These are phyloP conservation scores for Rhizopogon rudus DNA, from an alignment of 768 basidiomycete species.

Conservation along the genomic window DNA sequence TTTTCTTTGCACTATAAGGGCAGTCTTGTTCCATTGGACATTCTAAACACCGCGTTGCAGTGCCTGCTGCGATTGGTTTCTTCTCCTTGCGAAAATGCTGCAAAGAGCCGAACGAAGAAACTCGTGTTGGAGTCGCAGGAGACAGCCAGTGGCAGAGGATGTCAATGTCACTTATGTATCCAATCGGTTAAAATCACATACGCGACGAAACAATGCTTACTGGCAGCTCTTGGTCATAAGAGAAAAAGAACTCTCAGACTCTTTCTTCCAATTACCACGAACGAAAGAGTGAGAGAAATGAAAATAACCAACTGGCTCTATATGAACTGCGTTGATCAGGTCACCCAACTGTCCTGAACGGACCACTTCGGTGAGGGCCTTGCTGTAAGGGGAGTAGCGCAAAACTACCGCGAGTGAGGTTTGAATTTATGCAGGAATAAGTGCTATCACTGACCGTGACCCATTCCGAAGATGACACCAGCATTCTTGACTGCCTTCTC, in stretches of 20 bases:
- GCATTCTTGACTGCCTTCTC: slow-evolving; percentile 64
- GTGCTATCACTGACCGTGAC: slow-evolving; percentile 56
- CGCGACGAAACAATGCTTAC: slow-evolving; percentile 36
- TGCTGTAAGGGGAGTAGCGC: slow-evolving; percentile 82
- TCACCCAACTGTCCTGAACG: slow-evolving; percentile 68
- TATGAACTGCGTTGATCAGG: slow-evolving; percentile 76
- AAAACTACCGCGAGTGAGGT: slow-evolving; percentile 47
- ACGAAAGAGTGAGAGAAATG: slow-evolving; percentile 92
- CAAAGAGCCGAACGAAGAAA: slow-evolving; percentile 85
- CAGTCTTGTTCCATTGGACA: slow-evolving; percentile 71
- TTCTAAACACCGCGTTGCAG: slow-evolving; percentile 68
- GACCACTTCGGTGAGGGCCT: slow-evolving; percentile 63
- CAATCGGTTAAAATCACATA: slow-evolving; percentile 2
- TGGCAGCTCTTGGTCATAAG: slow-evolving; percentile 91
- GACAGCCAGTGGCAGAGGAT: slow-evolving; percentile 74
- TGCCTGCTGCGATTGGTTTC: slow-evolving; percentile 68
- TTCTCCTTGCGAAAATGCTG: slow-evolving; percentile 71
- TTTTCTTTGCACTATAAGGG: slow-evolving; percentile 83
- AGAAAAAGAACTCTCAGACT: slow-evolving; percentile 68
- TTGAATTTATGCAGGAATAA: not conserved
- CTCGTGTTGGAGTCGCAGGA: slow-evolving; percentile 56
- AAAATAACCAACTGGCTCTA: slow-evolving; percentile 83
- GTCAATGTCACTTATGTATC: slow-evolving; percentile 67
- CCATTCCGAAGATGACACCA: slow-evolving; percentile 77
- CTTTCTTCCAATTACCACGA: slow-evolving; percentile 74